Base-by-base conservation (phyloP, 768 basidiomycete species). In the Mycena leptocephala region DNA sequence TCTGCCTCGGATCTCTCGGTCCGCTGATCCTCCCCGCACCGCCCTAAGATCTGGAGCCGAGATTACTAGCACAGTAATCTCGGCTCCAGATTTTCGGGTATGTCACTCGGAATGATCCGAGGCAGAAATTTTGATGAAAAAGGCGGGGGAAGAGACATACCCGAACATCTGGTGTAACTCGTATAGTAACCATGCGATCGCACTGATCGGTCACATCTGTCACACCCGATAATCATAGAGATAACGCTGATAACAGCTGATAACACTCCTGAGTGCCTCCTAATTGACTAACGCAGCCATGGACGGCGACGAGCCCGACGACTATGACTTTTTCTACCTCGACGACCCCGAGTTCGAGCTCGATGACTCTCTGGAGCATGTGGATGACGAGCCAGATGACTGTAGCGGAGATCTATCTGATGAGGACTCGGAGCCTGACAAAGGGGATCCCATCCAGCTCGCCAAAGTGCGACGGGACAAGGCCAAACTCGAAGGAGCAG, bases 161-260 rank as follows among this genome's bases (percentile, higher is more conserved):
- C n/a, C n/a, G n/a, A 51, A 51, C 24, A 56, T 56, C 55, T 61
- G 58, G 58, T 61, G 58, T 28, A 61, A 61, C 32, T 61, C 58
- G 58, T 61, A 37, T 6, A 22, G 61, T 41, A 63, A 28, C 39
- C 37, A 63, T 63, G 61, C 26, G 61, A 39, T 18, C 26, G 61
- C 22, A 7, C 16, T 20, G 9, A 33, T 37, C 35, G 10, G 61
- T 63, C 61, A 63, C 61, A 41, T 63, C 37, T 63, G 35, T 63
- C 37, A 39, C 39, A 2, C 5, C 6, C 18, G 58, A 59, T 35
- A 33, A 59, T 59, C 58, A 59, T 18, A 18, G 5, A 4, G 26
- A 35, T 35, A 5, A 59, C 16, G 18, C 18, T 22, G 20, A 20
- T 59, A 59, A 35, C 51, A 24, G 8, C n/a, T 51, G 39, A 41